Conservation (phyloP, 768 basidiomycete species). For the button mushroom (Agaricus bisporus) region DNA sequence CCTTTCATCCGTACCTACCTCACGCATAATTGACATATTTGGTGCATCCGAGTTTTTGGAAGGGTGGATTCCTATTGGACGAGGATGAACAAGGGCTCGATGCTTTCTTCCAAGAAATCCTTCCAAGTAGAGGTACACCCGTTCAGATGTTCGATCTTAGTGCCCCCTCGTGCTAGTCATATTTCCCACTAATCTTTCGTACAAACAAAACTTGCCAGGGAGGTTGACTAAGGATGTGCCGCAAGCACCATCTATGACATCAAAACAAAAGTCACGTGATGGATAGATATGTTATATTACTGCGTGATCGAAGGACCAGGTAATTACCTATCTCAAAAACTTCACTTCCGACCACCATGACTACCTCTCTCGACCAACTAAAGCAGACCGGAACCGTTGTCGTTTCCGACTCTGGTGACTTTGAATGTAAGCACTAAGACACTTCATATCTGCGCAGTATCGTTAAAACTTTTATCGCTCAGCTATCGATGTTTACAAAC, state of each 20-base stretch:
- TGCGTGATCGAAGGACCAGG: background rate
- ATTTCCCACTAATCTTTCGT: too few relatives aligned
- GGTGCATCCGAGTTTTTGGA: background rate
- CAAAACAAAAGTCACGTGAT: background rate
- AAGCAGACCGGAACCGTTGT: conserved; percentile 93
- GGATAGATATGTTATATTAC: background rate
- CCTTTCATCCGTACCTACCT: background rate
- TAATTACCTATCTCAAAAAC: background rate
- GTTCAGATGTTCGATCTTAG: too few relatives aligned
- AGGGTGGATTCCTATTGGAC: background rate
- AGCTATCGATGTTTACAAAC: conserved; percentile 97
- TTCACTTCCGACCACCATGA: conserved; percentile 45
- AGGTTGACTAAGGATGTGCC: background rate
- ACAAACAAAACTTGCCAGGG: too few relatives aligned
- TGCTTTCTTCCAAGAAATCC: background rate
- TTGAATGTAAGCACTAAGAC: conserved; percentile 53
- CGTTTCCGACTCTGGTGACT: conserved; percentile 97
- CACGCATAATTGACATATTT: background rate
- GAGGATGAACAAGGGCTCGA: background rate
- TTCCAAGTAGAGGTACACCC: background rate
- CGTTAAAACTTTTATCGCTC: background rate
- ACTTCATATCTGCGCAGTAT: background rate
- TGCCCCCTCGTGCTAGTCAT: background rate
- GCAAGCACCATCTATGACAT: conserved; percentile 1
- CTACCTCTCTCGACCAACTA: conserved; percentile 76